phyloP scores from a whole-genome alignment of 352 stramenopile genomes.

The Phytophthora cajani region DNA sequence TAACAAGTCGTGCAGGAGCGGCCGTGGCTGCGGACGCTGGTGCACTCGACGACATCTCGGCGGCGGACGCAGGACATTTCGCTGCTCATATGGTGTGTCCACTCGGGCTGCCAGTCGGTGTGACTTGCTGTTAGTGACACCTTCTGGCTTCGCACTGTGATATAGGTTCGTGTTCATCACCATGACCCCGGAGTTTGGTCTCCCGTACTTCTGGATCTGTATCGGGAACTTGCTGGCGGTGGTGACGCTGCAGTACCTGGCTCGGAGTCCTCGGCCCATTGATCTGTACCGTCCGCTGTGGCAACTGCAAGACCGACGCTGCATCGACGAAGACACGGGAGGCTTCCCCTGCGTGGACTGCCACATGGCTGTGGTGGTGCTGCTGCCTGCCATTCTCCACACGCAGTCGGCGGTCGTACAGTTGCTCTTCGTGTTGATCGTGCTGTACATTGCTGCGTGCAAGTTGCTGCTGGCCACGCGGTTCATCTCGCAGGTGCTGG shows the following conservation, averaged over 20 bases:
- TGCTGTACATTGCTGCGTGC: constrained; percentile 36
- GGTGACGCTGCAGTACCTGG: constrained; percentile 54
- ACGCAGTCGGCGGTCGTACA: constrained; percentile 39
- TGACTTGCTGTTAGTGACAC: constrained; percentile 9
- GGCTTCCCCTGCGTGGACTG: constrained; percentile 77
- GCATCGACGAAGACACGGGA: constrained; percentile 52
- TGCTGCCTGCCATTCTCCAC: constrained; percentile 63
- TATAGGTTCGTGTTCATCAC: constrained; percentile 71
- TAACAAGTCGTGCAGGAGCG: constrained; percentile 13
- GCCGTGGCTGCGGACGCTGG: constrained; percentile 43
- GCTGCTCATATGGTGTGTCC: constrained; percentile 60
- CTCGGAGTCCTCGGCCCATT: constrained; percentile 51
- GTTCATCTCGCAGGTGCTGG: constrained; percentile 66
- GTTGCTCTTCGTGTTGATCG: constrained; percentile 26
- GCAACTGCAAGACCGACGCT: constrained; percentile 30
- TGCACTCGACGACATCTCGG: constrained; percentile 64
- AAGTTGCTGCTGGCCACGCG: constrained; percentile 58
- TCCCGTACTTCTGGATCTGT: constrained; percentile 76
- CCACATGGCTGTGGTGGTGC: constrained; percentile 78
- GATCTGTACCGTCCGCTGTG: constrained; percentile 53
- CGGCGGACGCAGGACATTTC: constrained; percentile 68
- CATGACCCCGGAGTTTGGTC: constrained; percentile 60
- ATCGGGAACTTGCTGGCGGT: constrained; percentile 63
- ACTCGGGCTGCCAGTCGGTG: not conserved
- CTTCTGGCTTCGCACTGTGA: not conserved